These are phyloP conservation scores for Karstenula rhodostoma DNA, from an alignment of 2,329 filamentous ascomycete genomes.

Conservation along the genomic window DNA sequence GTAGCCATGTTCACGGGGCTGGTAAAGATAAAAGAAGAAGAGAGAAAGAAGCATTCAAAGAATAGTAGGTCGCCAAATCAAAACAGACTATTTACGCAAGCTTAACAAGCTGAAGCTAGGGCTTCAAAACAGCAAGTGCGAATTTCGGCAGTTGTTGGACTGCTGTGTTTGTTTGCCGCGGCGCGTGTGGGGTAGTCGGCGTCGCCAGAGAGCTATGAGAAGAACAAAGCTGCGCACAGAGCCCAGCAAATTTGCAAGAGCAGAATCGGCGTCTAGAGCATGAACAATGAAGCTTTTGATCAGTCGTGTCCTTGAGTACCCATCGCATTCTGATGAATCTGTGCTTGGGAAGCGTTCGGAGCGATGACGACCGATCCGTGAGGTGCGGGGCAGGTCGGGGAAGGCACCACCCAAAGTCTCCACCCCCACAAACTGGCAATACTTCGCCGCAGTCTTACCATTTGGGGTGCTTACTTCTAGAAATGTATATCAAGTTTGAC, in stretches of 20 bases:
- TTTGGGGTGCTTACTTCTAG: neutral
- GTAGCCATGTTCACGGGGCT: slow-evolving; percentile 32
- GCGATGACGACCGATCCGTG: neutral
- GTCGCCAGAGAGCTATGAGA: neutral
- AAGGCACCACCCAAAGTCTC: slow-evolving; percentile 6
- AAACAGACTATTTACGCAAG: slow-evolving; percentile 13
- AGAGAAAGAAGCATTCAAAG: neutral
- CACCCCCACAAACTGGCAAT: slow-evolving; percentile 11
- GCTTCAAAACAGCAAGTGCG: slow-evolving; percentile 16
- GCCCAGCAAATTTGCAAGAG: neutral
- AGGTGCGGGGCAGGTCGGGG: slow-evolving; percentile 16
- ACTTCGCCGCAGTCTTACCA: neutral
- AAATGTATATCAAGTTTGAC: slow-evolving; percentile 2
- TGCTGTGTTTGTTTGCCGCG: slow-evolving; percentile 16
- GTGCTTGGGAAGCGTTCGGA: neutral
- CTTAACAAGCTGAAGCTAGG: neutral
- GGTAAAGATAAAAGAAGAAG: neutral
- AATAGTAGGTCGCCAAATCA: neutral
- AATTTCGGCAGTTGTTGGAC: slow-evolving; percentile 32
- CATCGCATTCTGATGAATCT: neutral
- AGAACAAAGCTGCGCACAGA: neutral
- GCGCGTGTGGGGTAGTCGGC: slow-evolving; percentile 13
- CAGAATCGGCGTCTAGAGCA: too few relatives aligned
- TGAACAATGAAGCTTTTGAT: neutral
- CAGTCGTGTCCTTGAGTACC: too few relatives aligned